Evolutionary conservation across 495 filamentous ascomycete species (phyloP), one percentile per base, ranked within the genome.

Genomic region (Saxispiralis lemnorum): DNA sequence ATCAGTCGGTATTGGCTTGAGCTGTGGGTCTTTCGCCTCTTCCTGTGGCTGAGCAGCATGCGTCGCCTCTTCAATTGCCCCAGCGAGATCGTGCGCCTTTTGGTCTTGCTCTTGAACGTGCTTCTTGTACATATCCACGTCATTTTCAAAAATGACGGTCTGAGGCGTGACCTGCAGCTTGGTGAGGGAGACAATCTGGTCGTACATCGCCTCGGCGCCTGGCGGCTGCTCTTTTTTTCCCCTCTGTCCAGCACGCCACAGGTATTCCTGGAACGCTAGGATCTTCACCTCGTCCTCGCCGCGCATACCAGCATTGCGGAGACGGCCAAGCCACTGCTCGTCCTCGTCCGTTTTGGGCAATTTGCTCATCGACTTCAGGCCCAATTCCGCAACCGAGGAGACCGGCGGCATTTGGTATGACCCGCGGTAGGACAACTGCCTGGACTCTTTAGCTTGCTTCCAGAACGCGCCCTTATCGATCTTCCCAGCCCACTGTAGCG

Each of bases 11-110:
- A 28, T 28, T 9, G 24, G 24, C 24, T 28, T 28, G 4, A 28
- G 24, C 24, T 28, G 24, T 9, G 24, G 24, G 5, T 4, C 24
- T 9, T 9, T 28, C 4, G 24, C 24, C 24, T 28, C 24, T 4
- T 35, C 30, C 30, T 18, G 11, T 6, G 2, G 6, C n/a, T 19
- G 11, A 15, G 10, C 30, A 11, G n/a, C 28, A 17, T 16, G 13
- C 1, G 86, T 92, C 13, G 92, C 89, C 61, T 99, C 92, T 7
- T 92, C 66, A 6, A 99, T 64, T 7, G 89, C 88, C 59, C 95
- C 87, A 17, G 80, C 72, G 44, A 99, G 89, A 10, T 41, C 43
- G 7, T 31, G 36, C 1, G 45, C 39, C 13, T 31, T 20, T 11
- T 35, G 36, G 17, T 31, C 46, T 15, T 53, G 31, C 18, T 46